These are phyloP conservation scores for Tulasnella sp. DNA, from an alignment of 768 basidiomycete genomes.

Conservation along the genomic window DNA sequence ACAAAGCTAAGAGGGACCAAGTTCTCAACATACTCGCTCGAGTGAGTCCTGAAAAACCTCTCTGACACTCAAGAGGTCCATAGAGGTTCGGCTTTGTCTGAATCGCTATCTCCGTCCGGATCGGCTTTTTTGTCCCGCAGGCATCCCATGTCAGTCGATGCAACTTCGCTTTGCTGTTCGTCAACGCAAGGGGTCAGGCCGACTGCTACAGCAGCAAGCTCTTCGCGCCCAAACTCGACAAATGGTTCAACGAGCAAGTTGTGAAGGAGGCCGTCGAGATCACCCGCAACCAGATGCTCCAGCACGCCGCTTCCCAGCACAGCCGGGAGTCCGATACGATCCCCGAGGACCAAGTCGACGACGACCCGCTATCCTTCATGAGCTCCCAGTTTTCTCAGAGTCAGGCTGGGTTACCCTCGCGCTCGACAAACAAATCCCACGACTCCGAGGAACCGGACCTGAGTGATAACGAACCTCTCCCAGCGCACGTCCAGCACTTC, in stretches of 20 bases:
- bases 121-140: constrained; percentile 21
- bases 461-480: background rate
- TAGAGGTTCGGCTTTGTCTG: background rate
- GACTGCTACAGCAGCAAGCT: constrained; percentile 29
- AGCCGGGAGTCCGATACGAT: background rate
- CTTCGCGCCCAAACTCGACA: constrained; percentile 20
- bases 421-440: background rate
- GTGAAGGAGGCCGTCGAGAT: constrained; percentile 12
- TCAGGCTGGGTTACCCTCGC: background rate
- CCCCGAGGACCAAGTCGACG: background rate
- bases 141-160: constrained; percentile 27
- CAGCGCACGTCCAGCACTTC: constrained; percentile 10
- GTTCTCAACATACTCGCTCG: background rate
- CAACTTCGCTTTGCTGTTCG: constrained; percentile 30
- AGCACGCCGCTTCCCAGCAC: background rate
- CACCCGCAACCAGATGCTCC: background rate
- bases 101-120: background rate
- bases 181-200: constrained; percentile 26
- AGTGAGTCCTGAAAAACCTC: background rate
- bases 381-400: background rate
- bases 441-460: background rate
- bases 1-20: constrained; percentile 26
- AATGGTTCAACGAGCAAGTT: constrained; percentile 17
- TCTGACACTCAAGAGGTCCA: background rate
- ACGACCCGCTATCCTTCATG: background rate